These are phyloP conservation scores for Exsudoporus floridanus DNA, from an alignment of 1,284 basidiomycete genomes.

Conservation along the genomic window DNA sequence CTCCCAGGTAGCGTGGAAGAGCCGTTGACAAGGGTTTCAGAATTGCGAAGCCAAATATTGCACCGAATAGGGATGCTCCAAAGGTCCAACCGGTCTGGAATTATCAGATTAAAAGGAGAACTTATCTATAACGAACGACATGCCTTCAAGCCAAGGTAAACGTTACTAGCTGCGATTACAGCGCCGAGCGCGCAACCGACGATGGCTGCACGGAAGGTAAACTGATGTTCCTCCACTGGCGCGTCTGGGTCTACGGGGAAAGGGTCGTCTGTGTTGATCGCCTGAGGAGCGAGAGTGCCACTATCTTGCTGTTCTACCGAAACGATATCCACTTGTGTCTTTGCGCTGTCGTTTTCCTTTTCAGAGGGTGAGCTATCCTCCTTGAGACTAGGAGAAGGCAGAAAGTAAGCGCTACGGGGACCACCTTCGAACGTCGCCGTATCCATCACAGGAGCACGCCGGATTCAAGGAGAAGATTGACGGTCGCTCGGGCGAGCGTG, in stretches of 20 bases:
- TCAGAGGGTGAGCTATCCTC: background rate
- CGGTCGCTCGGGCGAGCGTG: background rate
- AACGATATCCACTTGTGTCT: background rate
- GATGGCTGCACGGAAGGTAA: slow-evolving; percentile 54
- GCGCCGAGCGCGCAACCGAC: slow-evolving; percentile 47
- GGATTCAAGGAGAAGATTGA: background rate
- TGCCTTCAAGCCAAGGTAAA: slow-evolving; percentile 64
- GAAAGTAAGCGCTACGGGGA: background rate
- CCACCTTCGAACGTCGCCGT: slow-evolving; percentile 3
- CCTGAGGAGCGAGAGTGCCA: background rate
- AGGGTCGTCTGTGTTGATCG: slow-evolving; percentile 35
- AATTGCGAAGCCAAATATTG: slow-evolving; percentile 51
- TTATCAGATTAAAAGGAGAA: no score
- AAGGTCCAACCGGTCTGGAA: slow-evolving; percentile 61
- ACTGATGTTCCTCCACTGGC: slow-evolving; percentile 52
- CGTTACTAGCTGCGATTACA: slow-evolving; percentile 62
- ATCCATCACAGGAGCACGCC: background rate
- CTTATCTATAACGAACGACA: background rate
- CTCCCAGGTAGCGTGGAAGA: slow-evolving; percentile 45
- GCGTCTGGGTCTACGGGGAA: slow-evolving; percentile 53
- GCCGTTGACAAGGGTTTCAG: slow-evolving; percentile 58
- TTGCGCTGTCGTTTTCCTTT: background rate
- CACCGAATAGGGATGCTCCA: slow-evolving; percentile 59
- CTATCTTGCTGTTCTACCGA: slow-evolving; percentile 13
- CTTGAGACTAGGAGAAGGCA: no score